Evolutionary conservation across 306 rosid genomes (phyloP), one percentile per base, ranked within the genome.

Genomic region (Geum urbanum): DNA sequence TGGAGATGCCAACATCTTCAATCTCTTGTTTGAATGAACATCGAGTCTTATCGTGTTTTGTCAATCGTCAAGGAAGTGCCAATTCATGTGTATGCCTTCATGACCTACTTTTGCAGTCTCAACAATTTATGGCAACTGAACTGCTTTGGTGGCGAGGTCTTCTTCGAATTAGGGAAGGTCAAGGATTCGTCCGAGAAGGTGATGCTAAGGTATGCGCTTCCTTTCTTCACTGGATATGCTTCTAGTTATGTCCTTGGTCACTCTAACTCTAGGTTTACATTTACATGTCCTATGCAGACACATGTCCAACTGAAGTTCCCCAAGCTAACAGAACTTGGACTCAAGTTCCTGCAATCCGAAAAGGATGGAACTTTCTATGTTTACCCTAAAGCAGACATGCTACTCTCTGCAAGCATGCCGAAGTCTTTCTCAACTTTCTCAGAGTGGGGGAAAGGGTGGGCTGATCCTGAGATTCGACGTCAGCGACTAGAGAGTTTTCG

Each of bases 401-500:
- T 86, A 49, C 87, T 90, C 70, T 86, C 86, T 22, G 64, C 16
- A 71, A 78, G 78, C 68, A 80, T 67, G 53, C 41, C 75, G 56
- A 81, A 80, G 72, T 77, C 94, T 35, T 88, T 41, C 79, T 86
- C 97, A 18, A 78, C 86, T 53, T 90, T 92, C 88, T 82, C 94
- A 0, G 94, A 90, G 46, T 92, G 96, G 97, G 90, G 91, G 76
- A 86, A 71, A 61, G 96, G 97, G 71, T 92, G 97, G 98, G 98
- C 96, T 9, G 91, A 92, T 85, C 97, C 98, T 50, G 92, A 84
- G 85, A 90, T 92, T 69, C 94, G 97, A 39, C 96, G 81, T 48
- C 91, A 86, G 72, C 89, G 98, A 53, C 81, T 92, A 41, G 84
- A 84, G 69, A 76, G 74, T 74, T 79, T 81, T n/a, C n/a, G n/a